phyloP scores from a whole-genome alignment of 2,329 filamentous ascomycete genomes.

The Amesomyces nigricolor region DNA sequence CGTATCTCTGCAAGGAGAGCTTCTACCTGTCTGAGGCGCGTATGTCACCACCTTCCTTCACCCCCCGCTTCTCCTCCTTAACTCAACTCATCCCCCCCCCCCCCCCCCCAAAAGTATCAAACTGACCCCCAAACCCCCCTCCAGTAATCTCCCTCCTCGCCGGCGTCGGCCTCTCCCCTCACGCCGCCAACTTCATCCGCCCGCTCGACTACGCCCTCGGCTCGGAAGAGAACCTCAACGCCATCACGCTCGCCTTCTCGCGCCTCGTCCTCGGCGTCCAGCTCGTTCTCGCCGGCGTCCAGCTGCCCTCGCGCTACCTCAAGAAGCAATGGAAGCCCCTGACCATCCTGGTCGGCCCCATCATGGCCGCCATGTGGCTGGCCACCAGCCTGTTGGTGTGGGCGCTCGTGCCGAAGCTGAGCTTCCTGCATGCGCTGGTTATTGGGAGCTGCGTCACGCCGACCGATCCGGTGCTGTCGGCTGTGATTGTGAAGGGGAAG shows the following conservation, averaged over 20 bases:
- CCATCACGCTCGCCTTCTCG: conserved; percentile 76
- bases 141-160: conserved; percentile 77
- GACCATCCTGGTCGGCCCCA: conserved; percentile 68
- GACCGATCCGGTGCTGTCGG: conserved; percentile 81
- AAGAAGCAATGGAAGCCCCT: conserved; percentile 72
- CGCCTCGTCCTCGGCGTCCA: conserved; percentile 86
- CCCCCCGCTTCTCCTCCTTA: no score
- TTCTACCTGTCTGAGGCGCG: conserved; percentile 88
- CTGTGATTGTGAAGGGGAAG: conserved; percentile 87
- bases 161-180: conserved; percentile 72
- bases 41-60: conserved; percentile 41
- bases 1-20: conserved; percentile 81
- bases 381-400: conserved; percentile 73
- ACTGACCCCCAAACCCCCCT: neutral
- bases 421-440: conserved; percentile 71
- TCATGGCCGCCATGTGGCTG: conserved; percentile 85
- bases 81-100: neutral
- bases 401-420: conserved; percentile 64
- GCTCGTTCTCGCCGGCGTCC: conserved; percentile 80
- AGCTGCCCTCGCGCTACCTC: conserved; percentile 79
- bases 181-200: conserved; percentile 68
- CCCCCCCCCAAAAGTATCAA: neutral
- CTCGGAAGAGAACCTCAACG: conserved; percentile 54
- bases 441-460: conserved; percentile 86
- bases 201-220: conserved; percentile 67